Percentiles rank a stretch among this genome's conserved stretches.
Conservation (phyloP, 257 asterid genomes). For the Osmanthus fragrans region DNA sequence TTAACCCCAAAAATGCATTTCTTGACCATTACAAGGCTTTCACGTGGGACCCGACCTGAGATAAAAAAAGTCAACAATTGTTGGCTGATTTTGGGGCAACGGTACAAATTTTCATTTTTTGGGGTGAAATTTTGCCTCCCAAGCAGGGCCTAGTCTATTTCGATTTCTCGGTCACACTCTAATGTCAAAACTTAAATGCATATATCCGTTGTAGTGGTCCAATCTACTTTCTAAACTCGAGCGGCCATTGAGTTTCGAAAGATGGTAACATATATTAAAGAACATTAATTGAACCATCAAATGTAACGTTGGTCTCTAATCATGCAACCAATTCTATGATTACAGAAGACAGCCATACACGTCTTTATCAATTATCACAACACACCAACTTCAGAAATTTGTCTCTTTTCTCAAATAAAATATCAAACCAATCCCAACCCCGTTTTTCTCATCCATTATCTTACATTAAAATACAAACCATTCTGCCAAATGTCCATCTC, state of each 20-base stretch:
- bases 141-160: too few relatives aligned
- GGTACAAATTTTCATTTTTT: too few relatives aligned
- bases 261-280: neutral
- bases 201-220: neutral
- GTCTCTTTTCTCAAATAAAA: conserved; percentile 14
- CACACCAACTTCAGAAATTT: neutral
- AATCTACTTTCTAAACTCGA: too few relatives aligned
- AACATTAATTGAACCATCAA: conserved; percentile 17
- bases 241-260: neutral
- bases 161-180: too few relatives aligned
- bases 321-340: conserved; percentile 42
- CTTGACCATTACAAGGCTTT: too few relatives aligned
- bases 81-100: too few relatives aligned
- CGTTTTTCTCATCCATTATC: neutral
- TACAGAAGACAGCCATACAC: conserved; percentile 37
- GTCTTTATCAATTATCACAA: conserved; percentile 37
- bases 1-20: too few relatives aligned
- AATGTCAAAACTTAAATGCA: too few relatives aligned
- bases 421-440: conserved; percentile 32
- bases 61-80: too few relatives aligned
- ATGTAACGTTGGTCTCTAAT: conserved; percentile 20
- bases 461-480: neutral
- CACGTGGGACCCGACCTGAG: too few relatives aligned
- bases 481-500: conserved; percentile 41
- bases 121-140: too few relatives aligned